Percentiles rank a stretch among this genome's conserved stretches.
Conservation (phyloP, 2,329 filamentous ascomycete species). For the Diaporthe citriasiana region DNA sequence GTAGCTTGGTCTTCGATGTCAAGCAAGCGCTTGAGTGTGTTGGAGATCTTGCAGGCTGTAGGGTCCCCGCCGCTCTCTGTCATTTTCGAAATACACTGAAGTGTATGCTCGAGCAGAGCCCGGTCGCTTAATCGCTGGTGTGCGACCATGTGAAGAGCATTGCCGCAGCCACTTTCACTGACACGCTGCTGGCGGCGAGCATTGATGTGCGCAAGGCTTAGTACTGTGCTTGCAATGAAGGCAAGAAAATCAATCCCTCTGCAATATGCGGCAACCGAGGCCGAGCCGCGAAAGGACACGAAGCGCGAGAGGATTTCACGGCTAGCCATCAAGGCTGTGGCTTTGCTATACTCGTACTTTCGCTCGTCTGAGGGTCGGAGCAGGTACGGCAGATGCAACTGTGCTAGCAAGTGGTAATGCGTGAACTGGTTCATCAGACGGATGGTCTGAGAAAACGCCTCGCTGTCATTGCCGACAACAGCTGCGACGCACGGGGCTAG, state of each 20-base stretch:
- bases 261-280: slow-evolving; percentile 53
- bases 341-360: slow-evolving; percentile 55
- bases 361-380: slow-evolving; percentile 49
- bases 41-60: slow-evolving; percentile 50
- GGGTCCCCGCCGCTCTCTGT: slow-evolving; percentile 46
- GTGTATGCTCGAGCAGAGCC: slow-evolving; percentile 55
- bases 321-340: slow-evolving; percentile 57
- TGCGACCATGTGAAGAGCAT: slow-evolving; percentile 50
- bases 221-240: slow-evolving; percentile 54
- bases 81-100: slow-evolving; percentile 52
- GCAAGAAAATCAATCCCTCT: slow-evolving; percentile 59
- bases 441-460: slow-evolving; percentile 50
- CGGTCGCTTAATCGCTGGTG: slow-evolving; percentile 60
- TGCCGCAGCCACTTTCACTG: slow-evolving; percentile 24
- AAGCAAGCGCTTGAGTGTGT: slow-evolving; percentile 54
- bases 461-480: slow-evolving; percentile 39
- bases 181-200: slow-evolving; percentile 46
- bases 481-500: slow-evolving; percentile 47
- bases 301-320: slow-evolving; percentile 59
- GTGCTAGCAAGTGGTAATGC: slow-evolving; percentile 59
- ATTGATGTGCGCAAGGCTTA: slow-evolving; percentile 59
- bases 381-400: slow-evolving; percentile 62
- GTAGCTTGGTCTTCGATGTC: slow-evolving; percentile 55
- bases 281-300: slow-evolving; percentile 53
- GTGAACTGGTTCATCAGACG: slow-evolving; percentile 58